Evolutionary conservation across 768 basidiomycete species (phyloP), one percentile per base, ranked within the genome.

Genomic region (Termitomyces sp.): DNA sequence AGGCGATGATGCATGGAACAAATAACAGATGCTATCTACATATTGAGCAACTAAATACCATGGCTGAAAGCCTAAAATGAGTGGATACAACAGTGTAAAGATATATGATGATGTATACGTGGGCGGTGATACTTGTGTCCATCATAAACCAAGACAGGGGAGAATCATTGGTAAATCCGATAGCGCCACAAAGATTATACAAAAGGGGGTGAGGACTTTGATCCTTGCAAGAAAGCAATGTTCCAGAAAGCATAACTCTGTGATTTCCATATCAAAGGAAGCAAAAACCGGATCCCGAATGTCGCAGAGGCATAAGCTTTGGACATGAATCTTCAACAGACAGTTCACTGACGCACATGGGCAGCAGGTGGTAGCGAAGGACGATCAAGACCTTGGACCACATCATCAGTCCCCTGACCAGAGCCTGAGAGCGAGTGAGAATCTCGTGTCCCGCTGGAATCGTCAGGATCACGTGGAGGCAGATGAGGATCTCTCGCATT

Each of bases 311-410:
- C 8, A 5, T 2, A 10, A n/a, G 21, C 3, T 15, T 21, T 2
- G 23, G 8, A 38, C 30, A 3, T 45, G 12, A 35, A 50, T 21
- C 10, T 38, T 28, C 10, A 28, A 11, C 17, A 9, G 5, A 1
- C 19, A 28, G 17, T 11, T n/a, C 17, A 40, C 11, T 51, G 38
- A 30, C 38, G 50, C 11, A n/a, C 26, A 51, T 57, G 56, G 14
- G 26, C 60, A 49, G 53, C 49, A 37, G 38, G n/a, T 21, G 60
- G 56, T 14, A 53, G n/a, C 15, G 53, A 7, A 21, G 43, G 37
- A 31, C 44, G 14, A 3, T 46, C 56, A 5, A 30, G n/a, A 43
- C 21, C 53, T 40, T 30, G 30, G 19, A 23, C 15, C 28, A 14
- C 21, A 47, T 61, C 46, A 5, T 1, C 23, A 19, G 31, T 42